These are phyloP conservation scores for Hypoxylon rubiginosum DNA, from an alignment of 2,329 filamentous ascomycete species.

Conservation along the genomic window DNA sequence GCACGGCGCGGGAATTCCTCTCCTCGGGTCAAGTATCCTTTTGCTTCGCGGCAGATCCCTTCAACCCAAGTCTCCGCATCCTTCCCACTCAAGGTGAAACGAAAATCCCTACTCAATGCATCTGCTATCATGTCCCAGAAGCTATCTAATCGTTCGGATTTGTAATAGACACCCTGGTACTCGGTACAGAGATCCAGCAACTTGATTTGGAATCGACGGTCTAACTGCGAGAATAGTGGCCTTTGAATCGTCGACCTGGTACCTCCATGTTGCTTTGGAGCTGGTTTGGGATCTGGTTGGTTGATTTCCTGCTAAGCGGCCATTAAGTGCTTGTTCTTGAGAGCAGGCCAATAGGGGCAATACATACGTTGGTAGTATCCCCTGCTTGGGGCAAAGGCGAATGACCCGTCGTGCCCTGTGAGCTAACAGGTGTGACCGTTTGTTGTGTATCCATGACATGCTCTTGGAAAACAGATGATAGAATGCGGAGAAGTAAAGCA, in stretches of 20 bases:
- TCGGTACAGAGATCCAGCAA: constrained; percentile 29
- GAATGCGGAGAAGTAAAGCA: background rate
- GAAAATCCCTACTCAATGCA: constrained; percentile 1
- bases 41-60: constrained; percentile 26
- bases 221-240: background rate
- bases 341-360: background rate
- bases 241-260: background rate
- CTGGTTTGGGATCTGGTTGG: background rate
- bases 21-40: constrained; percentile 16
- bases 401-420: background rate
- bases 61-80: constrained; percentile 21
- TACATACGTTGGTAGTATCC: constrained; percentile 7
- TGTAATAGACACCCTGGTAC: constrained; percentile 26
- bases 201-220: constrained; percentile 13
- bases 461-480: background rate
- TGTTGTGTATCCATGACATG: constrained; percentile 10
- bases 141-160: constrained; percentile 1
- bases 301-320: constrained; percentile 2
- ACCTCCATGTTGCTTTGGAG: background rate
- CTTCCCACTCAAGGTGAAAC: constrained; percentile 2
- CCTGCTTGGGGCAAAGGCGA: background rate
- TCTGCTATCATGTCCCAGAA: constrained; percentile 29
- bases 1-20: constrained; percentile 18
- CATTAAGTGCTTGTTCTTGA: background rate
- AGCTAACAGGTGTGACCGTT: constrained; percentile 2